Conservation (phyloP, 352 stramenopile genomes). For the Globisporangium irregulare region DNA sequence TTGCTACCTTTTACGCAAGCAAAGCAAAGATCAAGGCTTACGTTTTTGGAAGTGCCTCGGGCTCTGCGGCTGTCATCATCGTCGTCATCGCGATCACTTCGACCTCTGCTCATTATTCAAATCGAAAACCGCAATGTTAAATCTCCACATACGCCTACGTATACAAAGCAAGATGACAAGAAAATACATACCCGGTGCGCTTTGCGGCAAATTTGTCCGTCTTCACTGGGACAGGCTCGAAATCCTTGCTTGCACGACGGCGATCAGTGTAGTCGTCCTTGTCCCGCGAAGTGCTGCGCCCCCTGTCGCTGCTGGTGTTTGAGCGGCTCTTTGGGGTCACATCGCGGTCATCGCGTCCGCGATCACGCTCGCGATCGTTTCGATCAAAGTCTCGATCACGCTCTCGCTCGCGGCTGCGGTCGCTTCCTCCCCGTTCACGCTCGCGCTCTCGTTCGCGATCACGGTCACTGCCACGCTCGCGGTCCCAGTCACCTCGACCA, state of each 20-base stretch:
- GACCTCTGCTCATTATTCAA: slow-evolving; percentile 14
- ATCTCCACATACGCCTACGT: not conserved
- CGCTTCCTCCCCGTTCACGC: slow-evolving; percentile 24
- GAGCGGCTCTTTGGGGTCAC: slow-evolving; percentile 24
- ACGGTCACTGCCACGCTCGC: slow-evolving; percentile 24
- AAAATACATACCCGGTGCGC: slow-evolving; percentile 28
- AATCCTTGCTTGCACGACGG: slow-evolving; percentile 39
- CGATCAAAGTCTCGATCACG: slow-evolving; percentile 25
- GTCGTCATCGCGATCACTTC: slow-evolving; percentile 51
- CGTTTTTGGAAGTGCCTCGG: slow-evolving; percentile 33
- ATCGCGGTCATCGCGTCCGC: slow-evolving; percentile 34
- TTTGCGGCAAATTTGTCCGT: slow-evolving; percentile 29
- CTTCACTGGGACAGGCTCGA: slow-evolving; percentile 25
- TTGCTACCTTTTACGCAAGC: not conserved
- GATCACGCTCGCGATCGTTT: slow-evolving; percentile 23
- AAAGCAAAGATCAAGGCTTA: slow-evolving; percentile 20
- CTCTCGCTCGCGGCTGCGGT: slow-evolving; percentile 30
- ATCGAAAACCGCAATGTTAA: not conserved
- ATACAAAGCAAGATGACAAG: not conserved
- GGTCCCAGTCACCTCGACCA: slow-evolving; percentile 22
- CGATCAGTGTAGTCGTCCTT: slow-evolving; percentile 30
- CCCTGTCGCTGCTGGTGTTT: slow-evolving; percentile 32
- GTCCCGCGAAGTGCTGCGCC: slow-evolving; percentile 22
- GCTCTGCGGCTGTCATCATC: slow-evolving; percentile 42
- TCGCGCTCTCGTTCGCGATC: slow-evolving; percentile 39